Base-by-base conservation (phyloP, 441 rosid genomes). In the Eruca vesicaria region DNA sequence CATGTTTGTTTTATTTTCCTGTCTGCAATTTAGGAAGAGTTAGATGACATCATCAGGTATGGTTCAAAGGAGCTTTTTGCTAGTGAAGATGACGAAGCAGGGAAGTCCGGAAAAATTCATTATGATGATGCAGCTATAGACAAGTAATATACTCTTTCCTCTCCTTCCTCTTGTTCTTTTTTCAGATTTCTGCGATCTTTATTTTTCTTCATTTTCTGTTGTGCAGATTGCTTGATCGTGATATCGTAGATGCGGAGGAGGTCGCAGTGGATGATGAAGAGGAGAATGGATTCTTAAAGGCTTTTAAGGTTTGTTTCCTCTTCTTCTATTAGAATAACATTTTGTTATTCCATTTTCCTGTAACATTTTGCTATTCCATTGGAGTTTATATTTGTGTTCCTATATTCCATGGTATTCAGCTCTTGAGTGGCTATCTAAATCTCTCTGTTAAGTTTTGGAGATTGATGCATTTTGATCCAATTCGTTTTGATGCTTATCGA, bases 21-120 rank as follows among this genome's bases (percentile, higher is more conserved):
- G 23, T 19, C 72, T 77, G 78, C 75, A 20, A 70, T 79, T 70
- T 81, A 96, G 99, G 98, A 96, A 86, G 98, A 96, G 85, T 82
- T 96, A 68, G 99, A 96, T 86, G 99, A 96, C 85, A 96, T 94
- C 73, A 88, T 96, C 78, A 89, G 98, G 77, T 94, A 94, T 80
- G 99, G 99, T 70, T 96, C 99, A 50, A 94, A 90, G 84, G 99
- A 96, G 82, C 87, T 96, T 60, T 96, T 96, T 87, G 94, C 95
- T 63, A 97, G 92, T 74, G 98, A 96, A 82, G 89, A 88, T 73
- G 99, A 94, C 63, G 98, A 94, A 82, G 89, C 91, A 33, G 91
- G 94, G 72, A 96, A 94, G 84, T 94, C 96, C 16, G 96, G 99
- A 35, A 97, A 94, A 85, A 96, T 96, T 78, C 99, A 92, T 81